Conservation (phyloP, 2,329 filamentous ascomycete species). For the Claviceps spartinae region DNA sequence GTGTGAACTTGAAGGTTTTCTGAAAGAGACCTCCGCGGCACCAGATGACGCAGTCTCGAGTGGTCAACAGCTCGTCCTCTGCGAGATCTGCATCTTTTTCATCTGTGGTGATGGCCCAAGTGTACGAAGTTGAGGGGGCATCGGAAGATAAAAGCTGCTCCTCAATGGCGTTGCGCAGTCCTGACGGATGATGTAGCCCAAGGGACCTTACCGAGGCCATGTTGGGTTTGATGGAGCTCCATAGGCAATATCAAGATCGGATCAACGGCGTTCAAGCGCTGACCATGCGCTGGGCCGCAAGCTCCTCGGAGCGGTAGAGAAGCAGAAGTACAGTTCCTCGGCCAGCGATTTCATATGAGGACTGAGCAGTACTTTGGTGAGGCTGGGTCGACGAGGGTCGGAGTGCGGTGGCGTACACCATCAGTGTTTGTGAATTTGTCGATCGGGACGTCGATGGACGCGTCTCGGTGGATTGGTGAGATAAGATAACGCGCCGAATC, state of each 20-base stretch:
- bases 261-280: not conserved
- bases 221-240: slow-evolving; percentile 15
- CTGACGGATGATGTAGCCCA: slow-evolving; percentile 79
- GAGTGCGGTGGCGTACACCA: not conserved
- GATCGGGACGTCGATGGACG: no score
- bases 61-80: slow-evolving; percentile 72
- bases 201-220: slow-evolving; percentile 91
- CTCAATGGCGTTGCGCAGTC: slow-evolving; percentile 67
- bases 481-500: not conserved
- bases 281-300: not conserved
- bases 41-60: slow-evolving; percentile 70
- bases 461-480: not conserved
- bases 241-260: slow-evolving; percentile 14
- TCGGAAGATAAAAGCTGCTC: slow-evolving; percentile 64
- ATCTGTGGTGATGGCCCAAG: slow-evolving; percentile 53
- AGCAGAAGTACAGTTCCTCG: not conserved
- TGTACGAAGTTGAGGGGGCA: slow-evolving; percentile 52
- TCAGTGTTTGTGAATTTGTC: no score
- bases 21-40: slow-evolving; percentile 73
- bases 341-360: not conserved
- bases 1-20: slow-evolving; percentile 72
- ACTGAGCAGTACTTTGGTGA: not conserved
- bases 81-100: slow-evolving; percentile 26
- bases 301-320: not conserved
- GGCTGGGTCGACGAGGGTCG: not conserved